Conservation (phyloP, 345 rosid species). For the Citrus cavaleriei region DNA sequence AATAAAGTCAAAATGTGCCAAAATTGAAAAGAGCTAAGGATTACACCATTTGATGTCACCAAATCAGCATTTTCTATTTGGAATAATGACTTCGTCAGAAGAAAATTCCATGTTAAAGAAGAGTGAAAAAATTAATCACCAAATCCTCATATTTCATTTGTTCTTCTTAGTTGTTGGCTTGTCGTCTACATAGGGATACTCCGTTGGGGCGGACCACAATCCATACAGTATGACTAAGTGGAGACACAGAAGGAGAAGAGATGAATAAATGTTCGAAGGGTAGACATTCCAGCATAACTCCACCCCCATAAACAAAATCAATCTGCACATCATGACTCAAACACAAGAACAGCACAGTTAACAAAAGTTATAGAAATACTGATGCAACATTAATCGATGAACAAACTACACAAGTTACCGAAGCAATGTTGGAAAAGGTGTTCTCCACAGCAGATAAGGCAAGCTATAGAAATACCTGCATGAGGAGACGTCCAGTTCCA, state of each 20-base stretch:
- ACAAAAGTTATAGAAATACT: neutral
- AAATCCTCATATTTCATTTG: constrained; percentile 13
- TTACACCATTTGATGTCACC: neutral
- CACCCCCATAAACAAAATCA: constrained; percentile 58
- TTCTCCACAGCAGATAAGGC: constrained; percentile 82
- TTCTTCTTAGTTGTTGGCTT: constrained; percentile 20
- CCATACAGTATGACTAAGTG: constrained; percentile 64
- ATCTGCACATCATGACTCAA: constrained; percentile 28
- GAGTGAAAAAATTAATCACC: neutral
- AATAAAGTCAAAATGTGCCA: neutral
- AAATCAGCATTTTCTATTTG: neutral
- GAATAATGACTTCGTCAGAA: neutral
- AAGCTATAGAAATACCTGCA: constrained; percentile 86
- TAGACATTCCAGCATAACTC: constrained; percentile 93
- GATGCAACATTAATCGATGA: neutral
- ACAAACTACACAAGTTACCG: constrained; percentile 42
- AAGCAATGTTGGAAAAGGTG: constrained; percentile 55
- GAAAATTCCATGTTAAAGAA: neutral
- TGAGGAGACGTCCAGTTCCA: neutral
- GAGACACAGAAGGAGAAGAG: constrained; percentile 57
- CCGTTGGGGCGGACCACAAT: constrained; percentile 58
- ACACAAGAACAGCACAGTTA: neutral
- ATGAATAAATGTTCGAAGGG: constrained; percentile 71
- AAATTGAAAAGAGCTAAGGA: neutral
- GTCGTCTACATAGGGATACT: constrained; percentile 39